Evolutionary conservation across 2,329 filamentous ascomycete species (phyloP).

Genomic region (Scorias spongiosa): DNA sequence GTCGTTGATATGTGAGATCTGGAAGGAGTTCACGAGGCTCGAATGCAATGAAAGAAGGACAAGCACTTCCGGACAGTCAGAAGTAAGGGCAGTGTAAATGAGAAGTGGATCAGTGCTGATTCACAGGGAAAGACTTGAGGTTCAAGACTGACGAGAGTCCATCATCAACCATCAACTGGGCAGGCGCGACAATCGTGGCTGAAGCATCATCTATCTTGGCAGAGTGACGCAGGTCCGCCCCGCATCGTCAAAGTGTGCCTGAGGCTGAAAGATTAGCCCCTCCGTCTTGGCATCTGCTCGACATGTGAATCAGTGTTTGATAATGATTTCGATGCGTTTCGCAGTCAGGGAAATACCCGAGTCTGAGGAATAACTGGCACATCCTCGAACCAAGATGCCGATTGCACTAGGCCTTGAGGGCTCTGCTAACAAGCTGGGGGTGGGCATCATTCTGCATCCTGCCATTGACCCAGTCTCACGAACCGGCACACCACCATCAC

Average conservation of each 20-base stretch:
- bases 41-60: too few species aligned
- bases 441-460: slow-evolving; percentile 74
- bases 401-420: slow-evolving; percentile 70
- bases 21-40: too few species aligned
- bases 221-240: neutral
- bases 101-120: too few species aligned
- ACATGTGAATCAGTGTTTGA: too few species aligned
- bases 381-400: slow-evolving; percentile 17
- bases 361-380: too few species aligned
- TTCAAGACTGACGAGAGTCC: too few species aligned
- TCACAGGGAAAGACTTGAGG: too few species aligned
- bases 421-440: slow-evolving; percentile 93
- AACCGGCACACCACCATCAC: slow-evolving; percentile 11
- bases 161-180: neutral
- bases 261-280: neutral
- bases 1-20: neutral
- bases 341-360: too few species aligned
- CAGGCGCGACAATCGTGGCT: neutral
- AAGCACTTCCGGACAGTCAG: too few species aligned
- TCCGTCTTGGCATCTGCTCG: too few species aligned
- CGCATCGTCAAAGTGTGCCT: neutral
- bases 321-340: too few species aligned
- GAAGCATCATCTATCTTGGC: neutral
- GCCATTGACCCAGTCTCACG: slow-evolving; percentile 9
- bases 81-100: too few species aligned